These are phyloP conservation scores for Coemansia sp. DNA, from an alignment of 192 early-diverging fungal genomes.

Conservation along the genomic window DNA sequence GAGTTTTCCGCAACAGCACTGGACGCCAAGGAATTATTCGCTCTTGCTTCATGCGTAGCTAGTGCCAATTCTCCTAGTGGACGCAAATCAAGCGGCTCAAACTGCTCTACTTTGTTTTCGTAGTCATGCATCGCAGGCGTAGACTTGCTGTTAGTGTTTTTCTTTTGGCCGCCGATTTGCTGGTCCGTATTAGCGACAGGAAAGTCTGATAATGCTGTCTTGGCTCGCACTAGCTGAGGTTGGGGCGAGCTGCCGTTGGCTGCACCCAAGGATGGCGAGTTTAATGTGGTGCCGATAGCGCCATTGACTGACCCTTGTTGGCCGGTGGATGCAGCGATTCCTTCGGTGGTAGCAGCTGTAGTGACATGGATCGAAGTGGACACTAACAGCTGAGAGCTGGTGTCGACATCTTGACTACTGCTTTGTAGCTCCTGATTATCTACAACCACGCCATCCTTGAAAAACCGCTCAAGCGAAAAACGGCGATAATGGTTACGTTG, in stretches of 20 bases:
- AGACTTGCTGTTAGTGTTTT: slow-evolving; percentile 20
- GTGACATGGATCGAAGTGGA: no score
- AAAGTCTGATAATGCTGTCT: background rate
- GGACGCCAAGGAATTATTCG: background rate
- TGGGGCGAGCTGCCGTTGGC: background rate
- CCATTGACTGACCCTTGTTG: background rate
- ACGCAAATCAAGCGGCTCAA: background rate
- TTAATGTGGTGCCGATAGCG: background rate
- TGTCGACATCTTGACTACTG: background rate
- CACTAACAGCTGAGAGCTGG: background rate
- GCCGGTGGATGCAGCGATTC: background rate
- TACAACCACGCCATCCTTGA: slow-evolving; percentile 28
- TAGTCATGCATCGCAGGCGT: slow-evolving; percentile 20
- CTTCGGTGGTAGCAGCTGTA: background rate
- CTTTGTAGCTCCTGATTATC: slow-evolving; percentile 6
- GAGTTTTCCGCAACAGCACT: background rate
- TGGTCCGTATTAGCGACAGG: background rate
- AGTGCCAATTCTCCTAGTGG: background rate
- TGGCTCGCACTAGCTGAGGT: background rate
- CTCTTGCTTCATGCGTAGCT: background rate
- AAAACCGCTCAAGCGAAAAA: slow-evolving; percentile 53
- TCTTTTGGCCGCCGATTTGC: background rate
- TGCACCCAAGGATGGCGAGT: slow-evolving; percentile 2
- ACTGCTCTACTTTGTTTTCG: background rate
- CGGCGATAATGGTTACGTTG: slow-evolving; percentile 49